These are phyloP conservation scores for Clavulina sp. DNA, from an alignment of 768 basidiomycete genomes.

Conservation along the genomic window DNA sequence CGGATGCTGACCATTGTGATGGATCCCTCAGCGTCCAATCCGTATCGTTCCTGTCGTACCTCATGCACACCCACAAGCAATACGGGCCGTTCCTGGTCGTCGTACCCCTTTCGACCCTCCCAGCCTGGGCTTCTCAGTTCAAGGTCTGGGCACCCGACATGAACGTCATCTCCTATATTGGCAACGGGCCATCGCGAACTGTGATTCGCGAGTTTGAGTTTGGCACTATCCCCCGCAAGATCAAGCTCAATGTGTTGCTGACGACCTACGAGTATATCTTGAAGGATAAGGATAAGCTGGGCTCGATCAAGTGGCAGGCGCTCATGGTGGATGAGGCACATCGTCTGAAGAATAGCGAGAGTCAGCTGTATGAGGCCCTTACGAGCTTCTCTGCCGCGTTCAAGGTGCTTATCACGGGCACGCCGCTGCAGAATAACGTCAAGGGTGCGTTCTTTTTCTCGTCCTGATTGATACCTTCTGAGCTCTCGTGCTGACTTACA, in stretches of 20 bases:
- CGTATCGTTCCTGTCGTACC: constrained; percentile 83
- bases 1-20: background rate
- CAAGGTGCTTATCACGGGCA: constrained; percentile 93
- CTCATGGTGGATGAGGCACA: constrained; percentile 96
- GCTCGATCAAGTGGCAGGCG: constrained; percentile 93
- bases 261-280: constrained; percentile 95
- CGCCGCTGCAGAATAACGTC: constrained; percentile 96
- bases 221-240: constrained; percentile 34
- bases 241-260: constrained; percentile 92
- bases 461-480: background rate
- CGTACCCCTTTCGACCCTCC: constrained; percentile 93
- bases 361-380: constrained; percentile 89
- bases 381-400: constrained; percentile 76
- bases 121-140: constrained; percentile 96
- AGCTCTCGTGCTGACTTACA: too few relatives aligned
- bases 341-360: constrained; percentile 94
- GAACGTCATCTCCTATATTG: constrained; percentile 94
- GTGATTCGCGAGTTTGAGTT: constrained; percentile 90
- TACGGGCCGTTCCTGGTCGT: constrained; percentile 97
- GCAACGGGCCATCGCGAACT: constrained; percentile 69
- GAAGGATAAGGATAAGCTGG: constrained; percentile 74
- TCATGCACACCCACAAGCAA: constrained; percentile 81
- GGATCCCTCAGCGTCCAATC: constrained; percentile 61
- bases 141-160: constrained; percentile 88
- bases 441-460: constrained; percentile 42